Evolutionary conservation across 2,329 filamentous ascomycete genomes (phyloP).

Genomic region (Neodidymelliopsis sp.): DNA sequence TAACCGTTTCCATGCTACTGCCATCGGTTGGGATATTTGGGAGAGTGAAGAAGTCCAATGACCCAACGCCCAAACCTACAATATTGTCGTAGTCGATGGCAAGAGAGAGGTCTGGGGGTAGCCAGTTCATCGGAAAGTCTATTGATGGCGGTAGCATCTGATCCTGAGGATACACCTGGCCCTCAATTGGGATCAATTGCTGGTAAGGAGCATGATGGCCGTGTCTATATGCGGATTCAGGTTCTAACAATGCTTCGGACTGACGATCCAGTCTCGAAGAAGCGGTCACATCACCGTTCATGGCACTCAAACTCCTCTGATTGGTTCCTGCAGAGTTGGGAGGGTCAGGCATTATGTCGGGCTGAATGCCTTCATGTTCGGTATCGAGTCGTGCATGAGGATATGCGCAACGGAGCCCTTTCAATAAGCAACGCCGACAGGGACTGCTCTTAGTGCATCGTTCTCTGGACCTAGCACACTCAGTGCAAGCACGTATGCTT

Average conservation of each 20-base stretch:
- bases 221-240: too few species aligned
- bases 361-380: too few species aligned
- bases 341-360: too few species aligned
- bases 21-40: neutral
- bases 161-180: neutral
- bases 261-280: too few species aligned
- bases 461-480: slow-evolving; percentile 17
- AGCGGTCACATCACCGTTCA: too few species aligned
- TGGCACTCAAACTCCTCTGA: too few species aligned
- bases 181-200: neutral
- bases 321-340: too few species aligned
- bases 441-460: slow-evolving; percentile 13
- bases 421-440: slow-evolving; percentile 13
- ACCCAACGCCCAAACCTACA: slow-evolving; percentile 10
- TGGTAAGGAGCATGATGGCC: neutral
- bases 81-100: slow-evolving; percentile 19
- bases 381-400: neutral
- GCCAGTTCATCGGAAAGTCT: slow-evolving; percentile 20
- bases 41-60: slow-evolving; percentile 11
- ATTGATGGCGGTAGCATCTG: neutral
- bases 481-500: slow-evolving; percentile 12
- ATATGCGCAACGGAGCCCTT: slow-evolving; percentile 16
- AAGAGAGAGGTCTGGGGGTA: slow-evolving; percentile 13
- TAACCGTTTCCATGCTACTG: too few species aligned
- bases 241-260: too few species aligned